Base-by-base conservation (phyloP, 352 stramenopile genomes). In the Globisporangium carolinianum region DNA sequence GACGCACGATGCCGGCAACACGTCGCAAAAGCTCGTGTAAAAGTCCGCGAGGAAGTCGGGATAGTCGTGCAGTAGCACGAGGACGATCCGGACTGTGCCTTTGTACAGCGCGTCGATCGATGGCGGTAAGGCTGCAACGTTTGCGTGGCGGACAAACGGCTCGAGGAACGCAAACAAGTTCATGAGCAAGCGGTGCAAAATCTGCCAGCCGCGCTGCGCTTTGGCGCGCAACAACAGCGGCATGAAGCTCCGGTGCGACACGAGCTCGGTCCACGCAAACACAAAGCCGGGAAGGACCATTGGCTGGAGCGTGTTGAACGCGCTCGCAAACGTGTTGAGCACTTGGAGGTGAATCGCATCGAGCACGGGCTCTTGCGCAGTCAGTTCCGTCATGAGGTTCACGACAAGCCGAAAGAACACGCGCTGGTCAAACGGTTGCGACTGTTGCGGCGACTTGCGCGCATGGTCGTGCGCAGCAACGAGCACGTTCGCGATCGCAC, bases 11-110 rank as follows among this genome's bases (percentile, higher is more conserved):
- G 97, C 76, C 6, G 97, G 97, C 45, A 99, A 94, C 35, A 98
- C 90, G 60, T 99, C 97, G 75, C 96, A 99, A 57, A 99, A 98
- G 51, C 89, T 98, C 50, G 98, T 86, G 76, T 99, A 98, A 69
- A 98, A 99, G 55, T 97, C 96, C 62, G 87, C 93, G 35, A 99
- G 63, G 66, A 99, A 99, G 61, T 98, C 93, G 10, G 97, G 97
- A 69, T 99, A 99, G 71, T 99, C 97, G 70, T 99, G 97, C 53
- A 99, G 73, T 15, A 99, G 72, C 57, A 99, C 96, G 45, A 99
- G 64, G 50, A 99, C 86, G 48, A 99, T 97, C 58, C 97, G 94
- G 17, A 99, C 77, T n/a, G 90, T 91, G 60, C 97, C 97, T 75
- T 99, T 98, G 81, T 99, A 99, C 53, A 99, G 79, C 54, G 91